These are phyloP conservation scores for Rickenella mellea DNA, from an alignment of 768 basidiomycete genomes.

Conservation along the genomic window DNA sequence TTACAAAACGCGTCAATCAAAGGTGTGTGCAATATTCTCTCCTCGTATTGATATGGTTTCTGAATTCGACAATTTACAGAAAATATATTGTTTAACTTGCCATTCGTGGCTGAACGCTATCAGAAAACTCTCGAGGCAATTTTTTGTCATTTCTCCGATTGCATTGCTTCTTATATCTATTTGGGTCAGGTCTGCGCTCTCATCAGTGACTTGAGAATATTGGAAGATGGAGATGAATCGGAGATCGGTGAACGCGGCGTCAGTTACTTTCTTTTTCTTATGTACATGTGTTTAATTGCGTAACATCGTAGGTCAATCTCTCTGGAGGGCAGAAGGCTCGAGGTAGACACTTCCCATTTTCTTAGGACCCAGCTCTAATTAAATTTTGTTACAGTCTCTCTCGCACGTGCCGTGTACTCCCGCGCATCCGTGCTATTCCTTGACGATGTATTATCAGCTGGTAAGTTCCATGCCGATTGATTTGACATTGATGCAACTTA, in stretches of 20 bases:
- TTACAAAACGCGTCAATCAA: slow-evolving; percentile 64
- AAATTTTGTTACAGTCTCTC: slow-evolving; percentile 39
- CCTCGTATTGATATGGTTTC: neutral
- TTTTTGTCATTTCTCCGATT: slow-evolving; percentile 12
- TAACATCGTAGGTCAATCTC: slow-evolving; percentile 28
- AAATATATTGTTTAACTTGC: slow-evolving; percentile 76
- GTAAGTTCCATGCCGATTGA: slow-evolving; percentile 11
- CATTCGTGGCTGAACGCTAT: slow-evolving; percentile 66
- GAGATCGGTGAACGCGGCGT: slow-evolving; percentile 86
- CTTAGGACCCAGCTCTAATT: slow-evolving; percentile 27
- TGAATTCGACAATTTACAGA: slow-evolving; percentile 20
- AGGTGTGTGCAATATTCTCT: slow-evolving; percentile 18
- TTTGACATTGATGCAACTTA: neutral
- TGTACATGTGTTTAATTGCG: neutral
- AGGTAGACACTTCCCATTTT: slow-evolving; percentile 15
- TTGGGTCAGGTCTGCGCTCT: slow-evolving; percentile 42
- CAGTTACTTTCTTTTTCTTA: slow-evolving; percentile 7
- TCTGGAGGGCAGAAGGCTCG: slow-evolving; percentile 47
- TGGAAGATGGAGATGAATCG: slow-evolving; percentile 82
- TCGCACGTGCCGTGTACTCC: slow-evolving; percentile 85
- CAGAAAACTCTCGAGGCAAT: slow-evolving; percentile 63
- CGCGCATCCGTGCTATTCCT: slow-evolving; percentile 73
- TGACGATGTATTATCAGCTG: slow-evolving; percentile 66
- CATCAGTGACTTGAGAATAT: slow-evolving; percentile 63
- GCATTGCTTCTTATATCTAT: slow-evolving; percentile 3